A percentile compares a stretch with the other conserved stretches of the same genome.
Conservation (phyloP, 805 yeast species). For the Phaffomyces antillensis region DNA sequence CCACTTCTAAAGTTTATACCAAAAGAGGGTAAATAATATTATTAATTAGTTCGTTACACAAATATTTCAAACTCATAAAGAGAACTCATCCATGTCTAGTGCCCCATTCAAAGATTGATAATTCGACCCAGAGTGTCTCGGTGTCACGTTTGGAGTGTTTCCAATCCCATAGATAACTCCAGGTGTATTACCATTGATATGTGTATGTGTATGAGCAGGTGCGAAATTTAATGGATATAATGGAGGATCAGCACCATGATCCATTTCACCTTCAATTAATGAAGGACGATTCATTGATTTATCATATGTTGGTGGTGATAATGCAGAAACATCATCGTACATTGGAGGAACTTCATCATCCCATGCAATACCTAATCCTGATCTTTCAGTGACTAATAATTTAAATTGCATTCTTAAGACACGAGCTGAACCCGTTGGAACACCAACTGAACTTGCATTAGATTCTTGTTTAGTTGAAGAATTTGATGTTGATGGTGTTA, state of each 20-base stretch:
- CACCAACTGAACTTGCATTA: slow-evolving; percentile 35
- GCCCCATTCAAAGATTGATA: slow-evolving; percentile 21
- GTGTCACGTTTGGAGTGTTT: slow-evolving; percentile 31
- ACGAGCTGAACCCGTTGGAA: slow-evolving; percentile 92
- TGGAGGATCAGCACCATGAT: slow-evolving; percentile 18
- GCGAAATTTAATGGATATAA: slow-evolving; percentile 21
- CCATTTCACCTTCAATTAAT: slow-evolving; percentile 7
- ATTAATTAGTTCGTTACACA: too few species aligned
- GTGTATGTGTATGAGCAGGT: slow-evolving; percentile 22
- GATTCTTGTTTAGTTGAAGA: not conserved
- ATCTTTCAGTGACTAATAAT: slow-evolving; percentile 74
- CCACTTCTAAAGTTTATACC: too few species aligned
- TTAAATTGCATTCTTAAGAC: slow-evolving; percentile 93
- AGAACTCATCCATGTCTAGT: slow-evolving; percentile 17
- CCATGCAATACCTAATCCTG: slow-evolving; percentile 97
- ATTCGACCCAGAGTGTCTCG: slow-evolving; percentile 19
- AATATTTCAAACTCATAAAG: slow-evolving; percentile 2
- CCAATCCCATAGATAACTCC: slow-evolving; percentile 39
- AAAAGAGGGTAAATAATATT: too few species aligned
- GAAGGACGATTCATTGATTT: slow-evolving; percentile 16
- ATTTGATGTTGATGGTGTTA: not conserved
- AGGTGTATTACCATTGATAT: slow-evolving; percentile 24
- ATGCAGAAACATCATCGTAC: slow-evolving; percentile 73
- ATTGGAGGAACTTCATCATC: slow-evolving; percentile 99
- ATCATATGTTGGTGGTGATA: slow-evolving; percentile 82